Base-by-base conservation (phyloP, 2,329 filamentous ascomycete genomes). In the Chaetomium strumarium region DNA sequence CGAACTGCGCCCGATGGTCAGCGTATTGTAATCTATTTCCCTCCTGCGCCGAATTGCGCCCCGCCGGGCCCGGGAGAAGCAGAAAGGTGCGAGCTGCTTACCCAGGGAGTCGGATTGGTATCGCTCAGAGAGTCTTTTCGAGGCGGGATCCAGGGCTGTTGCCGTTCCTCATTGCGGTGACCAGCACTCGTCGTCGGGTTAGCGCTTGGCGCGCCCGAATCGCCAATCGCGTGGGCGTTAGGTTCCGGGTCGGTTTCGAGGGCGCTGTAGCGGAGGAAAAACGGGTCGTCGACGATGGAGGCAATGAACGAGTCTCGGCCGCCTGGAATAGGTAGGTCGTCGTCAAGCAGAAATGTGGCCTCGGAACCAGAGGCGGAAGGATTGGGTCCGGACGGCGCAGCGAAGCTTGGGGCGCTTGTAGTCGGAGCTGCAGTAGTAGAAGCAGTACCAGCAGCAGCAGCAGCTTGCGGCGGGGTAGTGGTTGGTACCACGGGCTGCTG, bases 201-300 rank as follows among this genome's bases (percentile, higher is more conserved):
- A 24, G 40, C 45, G 53, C n/a, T 43, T 44, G 36, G 37, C 46
- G 46, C 41, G 58, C 63, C 50, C 41, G 43, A 30, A 40, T 64
- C 59, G 52, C 67, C 3, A 14, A 5, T 34, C 67, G 64, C 36
- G 66, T 64, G 63, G 50, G 19, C 17, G 41, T 57, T 33, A 55
- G 67, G 63, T 49, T 64, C 62, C 49, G 63, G 66, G 49, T 64
- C 45, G 37, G 36, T 30, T 40, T 64, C 61, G 53, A 67, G 64
- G 36, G 66, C 63, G 63, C 74, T 67, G 58, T 75, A 74, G 57
- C 70, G 72, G 60, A 73, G 72, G 67, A 78, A 77, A 64, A 80
- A 79, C 30, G 75, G 75, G 58, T 80, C 77, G 71, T 81, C 75
- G 62, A 77, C 68, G 55, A 80, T 76, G 54, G 76, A 79, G 46